Percentiles rank a stretch among this genome's conserved stretches.
These are phyloP conservation scores for Sordariomycetes sp. DNA, from an alignment of 2,329 filamentous ascomycete species.

Conservation along the genomic window DNA sequence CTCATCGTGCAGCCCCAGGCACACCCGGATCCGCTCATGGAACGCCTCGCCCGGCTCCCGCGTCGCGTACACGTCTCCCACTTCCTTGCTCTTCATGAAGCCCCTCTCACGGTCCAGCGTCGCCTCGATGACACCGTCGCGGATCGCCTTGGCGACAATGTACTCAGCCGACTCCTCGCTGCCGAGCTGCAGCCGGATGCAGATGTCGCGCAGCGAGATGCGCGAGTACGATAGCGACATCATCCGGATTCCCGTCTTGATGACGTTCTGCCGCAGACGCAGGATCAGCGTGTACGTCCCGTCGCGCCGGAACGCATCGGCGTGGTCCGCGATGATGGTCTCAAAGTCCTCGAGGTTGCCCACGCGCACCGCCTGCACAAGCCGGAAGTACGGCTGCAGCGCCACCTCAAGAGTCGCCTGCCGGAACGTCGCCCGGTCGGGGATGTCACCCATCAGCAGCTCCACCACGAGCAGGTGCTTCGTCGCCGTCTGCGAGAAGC, in stretches of 20 bases:
- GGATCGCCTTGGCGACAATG: slow-evolving; percentile 96
- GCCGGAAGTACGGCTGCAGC: slow-evolving; percentile 81
- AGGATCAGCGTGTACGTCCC: slow-evolving; percentile 92
- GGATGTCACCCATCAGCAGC: slow-evolving; percentile 96
- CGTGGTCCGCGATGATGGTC: slow-evolving; percentile 69
- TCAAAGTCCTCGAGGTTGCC: slow-evolving; percentile 91
- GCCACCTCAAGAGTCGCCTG: slow-evolving; percentile 76
- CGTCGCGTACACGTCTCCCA: slow-evolving; percentile 92
- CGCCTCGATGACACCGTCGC: slow-evolving; percentile 94
- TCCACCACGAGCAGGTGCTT: slow-evolving; percentile 96
- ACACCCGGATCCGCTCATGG: slow-evolving; percentile 90
- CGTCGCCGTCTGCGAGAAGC: slow-evolving; percentile 90
- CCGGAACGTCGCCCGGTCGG: slow-evolving; percentile 87
- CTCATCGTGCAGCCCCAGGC: slow-evolving; percentile 86
- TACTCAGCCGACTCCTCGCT: slow-evolving; percentile 98
- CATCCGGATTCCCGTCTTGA: slow-evolving; percentile 98
- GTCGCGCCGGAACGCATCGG: slow-evolving; percentile 78
- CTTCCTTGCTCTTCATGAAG: slow-evolving; percentile 97
- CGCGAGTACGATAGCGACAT: slow-evolving; percentile 97
- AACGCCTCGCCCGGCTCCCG: slow-evolving; percentile 93
- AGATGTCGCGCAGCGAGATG: slow-evolving; percentile 94
- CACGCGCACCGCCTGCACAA: slow-evolving; percentile 92
- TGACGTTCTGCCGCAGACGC: slow-evolving; percentile 92
- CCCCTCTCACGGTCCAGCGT: slow-evolving; percentile 87
- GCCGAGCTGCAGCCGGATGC: slow-evolving; percentile 82